phyloP scores from a whole-genome alignment of 192 early-diverging fungal genomes.

The Dimargaris verticillata region DNA sequence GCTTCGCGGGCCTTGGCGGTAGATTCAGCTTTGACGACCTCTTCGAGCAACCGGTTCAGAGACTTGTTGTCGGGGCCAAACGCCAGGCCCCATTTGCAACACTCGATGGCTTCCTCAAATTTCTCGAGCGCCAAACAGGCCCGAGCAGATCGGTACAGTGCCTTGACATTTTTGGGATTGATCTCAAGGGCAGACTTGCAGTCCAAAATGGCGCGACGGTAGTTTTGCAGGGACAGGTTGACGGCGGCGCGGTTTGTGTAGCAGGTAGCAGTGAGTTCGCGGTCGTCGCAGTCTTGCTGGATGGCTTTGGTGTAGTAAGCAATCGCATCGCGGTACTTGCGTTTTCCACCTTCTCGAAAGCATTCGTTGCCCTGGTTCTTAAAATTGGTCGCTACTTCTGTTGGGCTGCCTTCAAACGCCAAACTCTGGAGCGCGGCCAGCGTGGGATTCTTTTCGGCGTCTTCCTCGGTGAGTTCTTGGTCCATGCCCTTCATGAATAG shows the following conservation, averaged over 20 bases:
- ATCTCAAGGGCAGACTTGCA: conserved; percentile 68
- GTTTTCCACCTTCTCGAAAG: conserved; percentile 48
- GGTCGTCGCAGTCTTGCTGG: conserved; percentile 50
- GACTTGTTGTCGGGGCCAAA: conserved; percentile 43
- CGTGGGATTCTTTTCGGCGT: conserved; percentile 50
- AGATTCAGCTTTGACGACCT: conserved; percentile 14
- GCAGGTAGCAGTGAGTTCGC: conserved; percentile 58
- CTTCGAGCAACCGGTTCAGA: conserved; percentile 14
- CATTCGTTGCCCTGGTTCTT: conserved; percentile 92
- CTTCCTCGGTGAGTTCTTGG: conserved; percentile 15
- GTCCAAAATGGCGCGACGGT: conserved; percentile 71
- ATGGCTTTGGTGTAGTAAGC: conserved; percentile 79
- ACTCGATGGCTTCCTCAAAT: conserved; percentile 70
- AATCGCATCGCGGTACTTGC: conserved; percentile 56
- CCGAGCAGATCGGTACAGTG: conserved; percentile 74
- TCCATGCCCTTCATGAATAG: conserved; percentile 82
- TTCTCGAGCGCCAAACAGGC: conserved; percentile 68
- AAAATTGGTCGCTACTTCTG: conserved; percentile 80
- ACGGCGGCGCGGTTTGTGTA: conserved; percentile 82
- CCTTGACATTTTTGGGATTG: conserved; percentile 76
- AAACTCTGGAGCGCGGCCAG: conserved; percentile 71
- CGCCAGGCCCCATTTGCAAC: conserved; percentile 55
- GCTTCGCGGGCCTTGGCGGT: conserved; percentile 12
- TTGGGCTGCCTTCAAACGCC: conserved; percentile 82
- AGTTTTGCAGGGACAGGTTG: conserved; percentile 77